Evolutionary conservation across 768 basidiomycete species (phyloP).

Genomic region (Clathrus columnatus): DNA sequence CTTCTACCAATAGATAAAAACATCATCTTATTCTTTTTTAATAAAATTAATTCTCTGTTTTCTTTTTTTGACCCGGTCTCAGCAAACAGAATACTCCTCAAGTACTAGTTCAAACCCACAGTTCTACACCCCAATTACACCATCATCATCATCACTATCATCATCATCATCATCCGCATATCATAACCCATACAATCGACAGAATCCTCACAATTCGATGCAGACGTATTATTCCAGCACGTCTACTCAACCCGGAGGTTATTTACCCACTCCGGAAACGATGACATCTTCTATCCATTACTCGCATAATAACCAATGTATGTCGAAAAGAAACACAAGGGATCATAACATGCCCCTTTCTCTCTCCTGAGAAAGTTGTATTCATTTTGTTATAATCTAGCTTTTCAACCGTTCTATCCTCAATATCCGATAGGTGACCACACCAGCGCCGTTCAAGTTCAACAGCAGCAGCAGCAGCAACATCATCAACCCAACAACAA

Average conservation of each 20-base stretch:
- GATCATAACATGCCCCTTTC: too few relatives aligned
- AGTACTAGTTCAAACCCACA: not conserved
- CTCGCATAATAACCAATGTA: not conserved
- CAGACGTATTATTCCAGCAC: too few relatives aligned
- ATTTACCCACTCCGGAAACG: not conserved
- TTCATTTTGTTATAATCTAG: too few relatives aligned
- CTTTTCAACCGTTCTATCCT: too few relatives aligned
- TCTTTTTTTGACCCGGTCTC: not conserved
- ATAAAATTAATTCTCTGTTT: not conserved
- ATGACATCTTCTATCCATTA: not conserved
- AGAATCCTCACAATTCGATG: too few relatives aligned
- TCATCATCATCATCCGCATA: not conserved
- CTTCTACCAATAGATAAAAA: too few relatives aligned
- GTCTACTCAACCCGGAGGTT: not conserved
- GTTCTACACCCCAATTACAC: not conserved
- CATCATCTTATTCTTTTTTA: too few relatives aligned
- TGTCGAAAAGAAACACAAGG: not conserved
- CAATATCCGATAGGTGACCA: too few relatives aligned
- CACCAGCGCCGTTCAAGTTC: too few relatives aligned
- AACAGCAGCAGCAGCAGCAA: too few relatives aligned
- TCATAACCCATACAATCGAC: too few relatives aligned
- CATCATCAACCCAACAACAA: not conserved
- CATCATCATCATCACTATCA: not conserved
- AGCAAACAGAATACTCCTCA: not conserved
- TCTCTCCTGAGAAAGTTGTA: too few relatives aligned